Conservation (phyloP, 768 basidiomycete species). For the Epithele typhae region DNA sequence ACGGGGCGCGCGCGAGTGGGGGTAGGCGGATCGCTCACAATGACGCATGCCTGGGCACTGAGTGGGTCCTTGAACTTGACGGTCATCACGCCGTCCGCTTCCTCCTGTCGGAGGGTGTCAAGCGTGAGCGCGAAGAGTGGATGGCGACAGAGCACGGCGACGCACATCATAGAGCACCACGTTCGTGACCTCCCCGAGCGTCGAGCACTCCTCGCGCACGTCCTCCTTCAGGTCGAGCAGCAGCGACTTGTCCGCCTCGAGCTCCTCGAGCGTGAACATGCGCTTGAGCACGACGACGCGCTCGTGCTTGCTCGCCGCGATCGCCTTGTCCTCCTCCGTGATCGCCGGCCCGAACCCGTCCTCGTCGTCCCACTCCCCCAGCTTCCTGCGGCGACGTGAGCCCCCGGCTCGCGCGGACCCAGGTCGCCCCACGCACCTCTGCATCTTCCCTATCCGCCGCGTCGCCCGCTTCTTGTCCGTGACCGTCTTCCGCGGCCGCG, state of each 20-base stretch:
- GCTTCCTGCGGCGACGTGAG: constrained; percentile 53
- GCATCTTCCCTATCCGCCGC: constrained; percentile 78
- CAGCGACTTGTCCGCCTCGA: constrained; percentile 80
- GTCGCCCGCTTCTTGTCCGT: constrained; percentile 77
- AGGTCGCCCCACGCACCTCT: constrained; percentile 52
- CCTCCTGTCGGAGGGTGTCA: constrained; percentile 55
- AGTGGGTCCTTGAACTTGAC: constrained; percentile 92
- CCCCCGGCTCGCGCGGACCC: background rate
- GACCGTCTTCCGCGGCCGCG: constrained; percentile 49
- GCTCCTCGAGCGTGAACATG: constrained; percentile 87
- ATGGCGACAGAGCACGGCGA: constrained; percentile 7
- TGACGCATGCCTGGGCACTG: constrained; percentile 89
- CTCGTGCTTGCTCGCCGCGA: constrained; percentile 47
- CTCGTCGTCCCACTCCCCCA: constrained; percentile 92
- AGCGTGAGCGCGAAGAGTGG: background rate
- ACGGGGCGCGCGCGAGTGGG: too few species aligned
- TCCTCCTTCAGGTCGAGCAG: constrained; percentile 94
- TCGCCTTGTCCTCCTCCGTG: constrained; percentile 47
- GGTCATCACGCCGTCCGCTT: constrained; percentile 91
- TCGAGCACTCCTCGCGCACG: constrained; percentile 89
- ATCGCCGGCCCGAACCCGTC: constrained; percentile 81
- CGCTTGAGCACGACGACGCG: constrained; percentile 91
- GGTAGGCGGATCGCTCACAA: constrained; percentile 47
- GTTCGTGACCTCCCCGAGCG: constrained; percentile 91
- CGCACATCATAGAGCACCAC: constrained; percentile 92